Percentiles rank a stretch among this genome's conserved stretches.
Evolutionary conservation across 768 basidiomycete genomes (phyloP).

Genomic region (Suillus cothurnatus): DNA sequence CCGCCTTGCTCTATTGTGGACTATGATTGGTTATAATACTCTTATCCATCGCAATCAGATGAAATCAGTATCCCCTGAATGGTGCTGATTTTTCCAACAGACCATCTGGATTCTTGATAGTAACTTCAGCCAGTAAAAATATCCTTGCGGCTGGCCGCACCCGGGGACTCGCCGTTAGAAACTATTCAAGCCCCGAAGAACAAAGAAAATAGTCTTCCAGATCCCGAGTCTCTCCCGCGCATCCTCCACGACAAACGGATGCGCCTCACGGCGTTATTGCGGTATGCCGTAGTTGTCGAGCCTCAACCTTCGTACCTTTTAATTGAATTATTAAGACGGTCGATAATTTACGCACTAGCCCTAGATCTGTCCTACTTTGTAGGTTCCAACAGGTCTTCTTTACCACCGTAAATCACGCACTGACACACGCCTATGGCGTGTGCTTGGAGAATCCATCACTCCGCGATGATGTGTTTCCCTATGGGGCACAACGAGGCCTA

Average conservation of each 20-base stretch:
- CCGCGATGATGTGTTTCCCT: conserved; percentile 6
- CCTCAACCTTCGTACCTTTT: conserved; percentile 9
- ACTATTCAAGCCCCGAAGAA: conserved; percentile 5
- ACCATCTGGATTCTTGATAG: not conserved
- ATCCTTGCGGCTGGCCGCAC: not conserved
- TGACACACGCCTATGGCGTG: conserved; percentile 3
- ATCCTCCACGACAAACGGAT: conserved; percentile 8
- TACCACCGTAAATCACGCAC: conserved; percentile 9
- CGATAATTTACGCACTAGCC: conserved; percentile 4
- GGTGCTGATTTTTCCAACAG: conserved; percentile 8
- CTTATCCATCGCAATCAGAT: conserved; percentile 28
- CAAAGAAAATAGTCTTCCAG: not conserved
- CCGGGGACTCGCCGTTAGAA: not conserved
- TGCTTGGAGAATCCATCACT: conserved; percentile 10
- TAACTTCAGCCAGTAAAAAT: conserved; percentile 13
- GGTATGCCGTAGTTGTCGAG: conserved; percentile 6
- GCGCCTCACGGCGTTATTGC: conserved; percentile 7
- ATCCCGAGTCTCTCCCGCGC: conserved; percentile 9
- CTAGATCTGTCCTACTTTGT: conserved; percentile 4
- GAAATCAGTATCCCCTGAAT: conserved; percentile 14
- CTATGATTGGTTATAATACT: conserved; percentile 18
- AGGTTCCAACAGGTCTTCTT: conserved; percentile 1
- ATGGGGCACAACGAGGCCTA: conserved; percentile 7
- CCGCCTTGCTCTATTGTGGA: conserved; percentile 25
- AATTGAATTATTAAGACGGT: conserved; percentile 1